These are phyloP conservation scores for Pseudognaphalium luteoalbum DNA, from an alignment of 129 eudicot genomes.

Conservation along the genomic window DNA sequence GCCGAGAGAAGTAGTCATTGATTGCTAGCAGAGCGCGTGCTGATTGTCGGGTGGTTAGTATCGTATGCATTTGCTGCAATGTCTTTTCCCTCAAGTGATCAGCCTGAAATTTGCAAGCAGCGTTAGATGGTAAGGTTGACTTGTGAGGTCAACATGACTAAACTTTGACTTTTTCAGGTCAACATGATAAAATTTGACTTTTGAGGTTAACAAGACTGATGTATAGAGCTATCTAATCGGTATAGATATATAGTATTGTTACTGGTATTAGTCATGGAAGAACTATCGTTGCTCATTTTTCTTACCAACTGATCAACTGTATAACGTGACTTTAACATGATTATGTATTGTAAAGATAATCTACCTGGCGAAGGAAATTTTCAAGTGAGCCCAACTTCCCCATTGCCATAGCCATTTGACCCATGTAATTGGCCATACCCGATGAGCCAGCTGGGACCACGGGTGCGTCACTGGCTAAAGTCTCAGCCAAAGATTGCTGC, in stretches of 20 bases:
- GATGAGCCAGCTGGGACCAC: constrained; percentile 61
- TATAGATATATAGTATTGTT: too few species aligned
- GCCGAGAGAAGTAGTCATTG: constrained; percentile 83
- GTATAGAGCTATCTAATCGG: neutral
- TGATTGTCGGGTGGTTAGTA: constrained; percentile 84
- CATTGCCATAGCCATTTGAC: constrained; percentile 99
- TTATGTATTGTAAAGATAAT: constrained; percentile 3
- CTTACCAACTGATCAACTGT: too few species aligned
- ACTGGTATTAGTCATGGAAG: too few species aligned
- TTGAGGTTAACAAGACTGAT: neutral
- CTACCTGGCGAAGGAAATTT: constrained; percentile 83
- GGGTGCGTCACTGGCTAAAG: constrained; percentile 65
- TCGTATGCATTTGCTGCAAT: constrained; percentile 79
- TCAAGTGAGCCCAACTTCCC: constrained; percentile 91
- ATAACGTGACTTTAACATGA: neutral
- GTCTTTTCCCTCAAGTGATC: constrained; percentile 90
- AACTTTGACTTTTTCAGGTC: neutral
- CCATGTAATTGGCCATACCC: constrained; percentile 92
- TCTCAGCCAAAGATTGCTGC: constrained; percentile 84
- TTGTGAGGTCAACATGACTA: neutral
- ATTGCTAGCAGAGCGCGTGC: constrained; percentile 89
- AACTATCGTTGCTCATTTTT: too few species aligned
- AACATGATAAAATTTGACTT: neutral
- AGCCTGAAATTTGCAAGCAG: constrained; percentile 52
- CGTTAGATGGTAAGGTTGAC: neutral